These are phyloP conservation scores for Irpex rosettiformis DNA, from an alignment of 1,284 basidiomycete species.

Conservation along the genomic window DNA sequence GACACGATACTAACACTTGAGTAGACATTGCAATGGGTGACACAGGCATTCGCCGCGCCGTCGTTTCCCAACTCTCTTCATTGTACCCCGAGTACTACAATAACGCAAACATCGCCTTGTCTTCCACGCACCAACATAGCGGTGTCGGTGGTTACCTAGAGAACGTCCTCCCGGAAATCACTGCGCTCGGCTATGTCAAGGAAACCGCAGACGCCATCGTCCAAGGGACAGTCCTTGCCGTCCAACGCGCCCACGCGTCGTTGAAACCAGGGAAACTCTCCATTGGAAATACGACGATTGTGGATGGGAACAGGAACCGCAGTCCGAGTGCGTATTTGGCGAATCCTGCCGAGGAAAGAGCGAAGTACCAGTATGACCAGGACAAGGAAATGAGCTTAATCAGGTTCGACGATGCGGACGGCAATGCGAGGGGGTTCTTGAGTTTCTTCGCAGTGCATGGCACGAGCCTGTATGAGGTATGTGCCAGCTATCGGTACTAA, in stretches of 20 bases:
- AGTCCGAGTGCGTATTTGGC: slow-evolving; percentile 71
- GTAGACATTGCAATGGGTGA: slow-evolving; percentile 80
- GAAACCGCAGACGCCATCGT: slow-evolving; percentile 70
- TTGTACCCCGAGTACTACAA: slow-evolving; percentile 64
- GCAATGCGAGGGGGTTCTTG: slow-evolving; percentile 60
- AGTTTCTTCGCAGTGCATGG: slow-evolving; percentile 83
- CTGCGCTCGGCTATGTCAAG: slow-evolving; percentile 70
- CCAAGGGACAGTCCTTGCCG: slow-evolving; percentile 65
- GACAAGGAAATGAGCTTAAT: slow-evolving; percentile 71
- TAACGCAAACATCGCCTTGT: slow-evolving; percentile 71
- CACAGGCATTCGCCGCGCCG: slow-evolving; percentile 68
- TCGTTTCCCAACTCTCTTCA: slow-evolving; percentile 55
- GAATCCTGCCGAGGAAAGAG: slow-evolving; percentile 68
- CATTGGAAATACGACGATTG: slow-evolving; percentile 64
- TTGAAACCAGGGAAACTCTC: slow-evolving; percentile 57
- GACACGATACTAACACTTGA: neutral
- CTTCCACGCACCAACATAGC: slow-evolving; percentile 75
- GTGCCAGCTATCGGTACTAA: slow-evolving; percentile 10
- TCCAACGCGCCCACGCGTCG: slow-evolving; percentile 62
- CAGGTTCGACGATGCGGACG: slow-evolving; percentile 55
- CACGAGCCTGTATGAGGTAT: slow-evolving; percentile 70
- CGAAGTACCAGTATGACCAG: slow-evolving; percentile 61
- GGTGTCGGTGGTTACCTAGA: slow-evolving; percentile 80
- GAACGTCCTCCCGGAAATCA: slow-evolving; percentile 75
- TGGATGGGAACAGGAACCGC: slow-evolving; percentile 72